Conservation (phyloP, 2,329 filamentous ascomycete species). For the Pseudogymnoascus sp. region DNA sequence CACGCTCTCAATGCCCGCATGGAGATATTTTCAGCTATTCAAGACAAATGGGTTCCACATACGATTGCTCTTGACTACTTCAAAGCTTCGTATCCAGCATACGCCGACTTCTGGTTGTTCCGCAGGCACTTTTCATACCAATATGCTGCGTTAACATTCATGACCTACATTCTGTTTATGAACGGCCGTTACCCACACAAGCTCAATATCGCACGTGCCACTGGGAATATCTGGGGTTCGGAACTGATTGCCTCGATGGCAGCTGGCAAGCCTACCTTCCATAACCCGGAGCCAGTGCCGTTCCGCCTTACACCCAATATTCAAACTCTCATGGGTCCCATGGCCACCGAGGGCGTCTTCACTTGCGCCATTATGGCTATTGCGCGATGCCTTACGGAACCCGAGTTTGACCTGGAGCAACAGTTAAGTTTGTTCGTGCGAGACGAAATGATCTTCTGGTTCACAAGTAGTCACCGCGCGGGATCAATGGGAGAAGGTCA, state of each 20-base stretch:
- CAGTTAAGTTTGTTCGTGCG: constrained; percentile 90
- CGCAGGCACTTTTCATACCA: constrained; percentile 94
- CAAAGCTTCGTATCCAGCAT: constrained; percentile 77
- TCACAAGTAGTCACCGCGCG: constrained; percentile 65
- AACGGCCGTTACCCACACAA: constrained; percentile 93
- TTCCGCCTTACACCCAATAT: constrained; percentile 96
- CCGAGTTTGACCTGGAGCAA: constrained; percentile 84
- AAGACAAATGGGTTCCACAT: constrained; percentile 83
- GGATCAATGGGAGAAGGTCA: constrained; percentile 50
- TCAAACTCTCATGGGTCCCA: constrained; percentile 89
- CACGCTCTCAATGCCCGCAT: constrained; percentile 65
- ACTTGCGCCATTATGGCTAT: constrained; percentile 95
- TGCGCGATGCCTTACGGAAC: constrained; percentile 84
- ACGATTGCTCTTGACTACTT: constrained; percentile 82
- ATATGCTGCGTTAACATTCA: constrained; percentile 88
- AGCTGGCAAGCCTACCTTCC: constrained; percentile 74
- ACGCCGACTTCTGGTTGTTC: constrained; percentile 97
- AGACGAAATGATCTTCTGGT: constrained; percentile 98
- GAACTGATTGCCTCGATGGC: constrained; percentile 91
- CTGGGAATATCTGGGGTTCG: constrained; percentile 91
- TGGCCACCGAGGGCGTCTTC: constrained; percentile 94
- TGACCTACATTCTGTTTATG: constrained; percentile 98
- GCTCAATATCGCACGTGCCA: constrained; percentile 78
- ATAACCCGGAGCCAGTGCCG: constrained; percentile 89
- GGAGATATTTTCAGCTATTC: constrained; percentile 90